Evolutionary conservation across 306 rosid genomes (phyloP).

Genomic region (Cicer pinnatifidum): DNA sequence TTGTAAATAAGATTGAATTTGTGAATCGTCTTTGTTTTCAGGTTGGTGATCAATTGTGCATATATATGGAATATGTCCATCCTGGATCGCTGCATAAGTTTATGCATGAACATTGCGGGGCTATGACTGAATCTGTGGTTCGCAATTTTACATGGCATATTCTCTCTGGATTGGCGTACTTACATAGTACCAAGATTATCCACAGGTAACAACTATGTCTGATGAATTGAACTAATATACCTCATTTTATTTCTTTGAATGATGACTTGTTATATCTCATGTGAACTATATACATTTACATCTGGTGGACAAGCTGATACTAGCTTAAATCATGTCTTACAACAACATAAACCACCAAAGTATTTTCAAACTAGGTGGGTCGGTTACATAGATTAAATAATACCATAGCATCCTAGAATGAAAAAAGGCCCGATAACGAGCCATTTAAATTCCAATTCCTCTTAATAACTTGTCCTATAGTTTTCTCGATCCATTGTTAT

Average conservation of each 20-base stretch:
- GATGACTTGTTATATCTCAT: slow-evolving; percentile 11
- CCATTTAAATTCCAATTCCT: slow-evolving; percentile 11
- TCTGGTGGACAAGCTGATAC: slow-evolving; percentile 29
- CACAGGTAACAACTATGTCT: slow-evolving; percentile 68
- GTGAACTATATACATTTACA: slow-evolving; percentile 23
- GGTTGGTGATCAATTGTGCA: slow-evolving; percentile 77
- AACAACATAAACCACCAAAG: slow-evolving; percentile 2
- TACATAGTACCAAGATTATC: slow-evolving; percentile 75
- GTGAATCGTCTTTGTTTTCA: slow-evolving; percentile 46
- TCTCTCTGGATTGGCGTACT: slow-evolving; percentile 79
- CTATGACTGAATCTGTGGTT: slow-evolving; percentile 80
- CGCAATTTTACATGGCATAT: slow-evolving; percentile 87
- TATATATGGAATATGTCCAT: slow-evolving; percentile 85
- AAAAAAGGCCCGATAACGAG: background rate
- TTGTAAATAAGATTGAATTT: slow-evolving; percentile 29
- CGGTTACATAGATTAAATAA: background rate
- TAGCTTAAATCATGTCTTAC: background rate
- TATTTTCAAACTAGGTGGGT: background rate
- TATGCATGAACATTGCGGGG: slow-evolving; percentile 71
- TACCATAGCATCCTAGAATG: background rate
- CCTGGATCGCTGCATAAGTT: slow-evolving; percentile 87
- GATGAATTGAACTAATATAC: slow-evolving; percentile 25
- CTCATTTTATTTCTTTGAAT: slow-evolving; percentile 19
- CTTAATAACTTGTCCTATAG: background rate
- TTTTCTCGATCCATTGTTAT: background rate